These are phyloP conservation scores for Boletus rex-veris DNA, from an alignment of 768 basidiomycete species.

Conservation along the genomic window DNA sequence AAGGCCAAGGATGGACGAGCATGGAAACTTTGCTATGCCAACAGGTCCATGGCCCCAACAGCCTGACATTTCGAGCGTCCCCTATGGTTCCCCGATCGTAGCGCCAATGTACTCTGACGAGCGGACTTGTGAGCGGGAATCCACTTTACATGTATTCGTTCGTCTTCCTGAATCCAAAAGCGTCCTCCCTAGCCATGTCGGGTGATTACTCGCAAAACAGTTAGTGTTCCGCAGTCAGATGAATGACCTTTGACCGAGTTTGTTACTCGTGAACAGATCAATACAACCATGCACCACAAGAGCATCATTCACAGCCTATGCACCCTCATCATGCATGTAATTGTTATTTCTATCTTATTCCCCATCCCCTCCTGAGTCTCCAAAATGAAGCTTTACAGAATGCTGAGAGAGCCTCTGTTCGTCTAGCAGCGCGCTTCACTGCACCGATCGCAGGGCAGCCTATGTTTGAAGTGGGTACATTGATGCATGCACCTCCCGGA, in stretches of 20 bases:
- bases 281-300: slow-evolving; percentile 32
- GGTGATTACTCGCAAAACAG: slow-evolving; percentile 42
- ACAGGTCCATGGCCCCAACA: slow-evolving; percentile 33
- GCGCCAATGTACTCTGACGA: slow-evolving; percentile 55
- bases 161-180: slow-evolving; percentile 17
- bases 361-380: slow-evolving; percentile 21
- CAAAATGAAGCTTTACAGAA: slow-evolving; percentile 45
- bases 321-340: slow-evolving; percentile 32
- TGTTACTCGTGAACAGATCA: slow-evolving; percentile 24
- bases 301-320: slow-evolving; percentile 31
- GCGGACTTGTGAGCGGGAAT: slow-evolving; percentile 45
- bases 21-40: slow-evolving; percentile 29
- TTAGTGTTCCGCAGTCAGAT: slow-evolving; percentile 31
- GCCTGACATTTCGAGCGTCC: slow-evolving; percentile 31
- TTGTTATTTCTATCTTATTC: slow-evolving; percentile 22
- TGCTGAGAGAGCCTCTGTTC: slow-evolving; percentile 54
- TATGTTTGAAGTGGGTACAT: slow-evolving; percentile 33
- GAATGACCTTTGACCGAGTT: slow-evolving; percentile 15
- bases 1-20: slow-evolving; percentile 31
- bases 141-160: slow-evolving; percentile 7
- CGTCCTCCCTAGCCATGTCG: slow-evolving; percentile 35
- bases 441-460: slow-evolving; percentile 30
- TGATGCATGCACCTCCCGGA: slow-evolving; percentile 29
- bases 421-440: slow-evolving; percentile 51
- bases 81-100: slow-evolving; percentile 45